Percentiles rank a stretch among this genome's conserved stretches.
Conservation (phyloP, 805 yeast genomes). For the Kurtzmaniella fragi region DNA sequence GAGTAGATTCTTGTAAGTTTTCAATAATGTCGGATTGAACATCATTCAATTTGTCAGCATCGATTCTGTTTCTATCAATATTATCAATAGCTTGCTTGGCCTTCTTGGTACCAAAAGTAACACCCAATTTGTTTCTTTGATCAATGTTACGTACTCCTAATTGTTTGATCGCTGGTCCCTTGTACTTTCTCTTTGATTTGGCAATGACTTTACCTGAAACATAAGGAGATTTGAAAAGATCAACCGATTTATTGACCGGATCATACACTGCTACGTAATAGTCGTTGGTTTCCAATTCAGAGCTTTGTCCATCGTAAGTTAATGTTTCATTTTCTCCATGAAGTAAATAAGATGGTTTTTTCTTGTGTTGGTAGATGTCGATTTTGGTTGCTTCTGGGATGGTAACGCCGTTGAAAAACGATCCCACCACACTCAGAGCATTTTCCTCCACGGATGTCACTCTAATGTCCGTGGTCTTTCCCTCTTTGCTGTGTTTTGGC, state of each 20-base stretch:
- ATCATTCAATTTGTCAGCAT: constrained; percentile 71
- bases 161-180: constrained; percentile 64
- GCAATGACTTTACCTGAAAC: constrained; percentile 61
- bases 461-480: constrained; percentile 36
- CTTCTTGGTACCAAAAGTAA: constrained; percentile 94
- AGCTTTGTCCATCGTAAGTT: constrained; percentile 62
- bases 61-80: constrained; percentile 78
- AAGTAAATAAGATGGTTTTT: constrained; percentile 38
- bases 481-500: constrained; percentile 27
- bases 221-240: constrained; percentile 59
- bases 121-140: constrained; percentile 84
- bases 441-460: constrained; percentile 36
- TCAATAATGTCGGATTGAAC: constrained; percentile 80
- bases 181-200: constrained; percentile 48
- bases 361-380: constrained; percentile 53
- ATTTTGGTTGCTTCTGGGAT: constrained; percentile 57
- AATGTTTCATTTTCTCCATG: constrained; percentile 77
- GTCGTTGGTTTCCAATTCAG: constrained; percentile 29
- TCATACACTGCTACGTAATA: constrained; percentile 80
- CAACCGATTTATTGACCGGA: constrained; percentile 56
- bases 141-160: constrained; percentile 43
- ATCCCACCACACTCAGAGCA: constrained; percentile 52
- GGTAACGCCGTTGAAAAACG: constrained; percentile 75
- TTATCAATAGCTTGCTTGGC: constrained; percentile 88
- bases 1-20: constrained; percentile 65